Percentiles rank a stretch among this genome's conserved stretches.
phyloP scores from a whole-genome alignment of 2,329 filamentous ascomycete species.

The Pestalotiopsis sp. region DNA sequence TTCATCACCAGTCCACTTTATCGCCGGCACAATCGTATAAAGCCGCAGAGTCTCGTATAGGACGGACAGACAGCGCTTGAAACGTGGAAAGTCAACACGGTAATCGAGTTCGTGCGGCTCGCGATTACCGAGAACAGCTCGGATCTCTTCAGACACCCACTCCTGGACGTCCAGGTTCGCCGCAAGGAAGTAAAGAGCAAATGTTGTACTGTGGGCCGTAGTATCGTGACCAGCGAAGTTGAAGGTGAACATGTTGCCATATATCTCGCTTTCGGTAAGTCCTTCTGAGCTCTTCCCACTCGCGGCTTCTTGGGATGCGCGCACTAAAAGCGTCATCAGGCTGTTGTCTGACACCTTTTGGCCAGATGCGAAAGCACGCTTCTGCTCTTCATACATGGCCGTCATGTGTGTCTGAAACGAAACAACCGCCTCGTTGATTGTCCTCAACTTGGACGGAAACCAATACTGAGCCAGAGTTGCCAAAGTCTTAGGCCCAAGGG shows the following conservation, averaged over 20 bases:
- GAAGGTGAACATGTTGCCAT: constrained; percentile 30
- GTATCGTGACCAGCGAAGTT: constrained; percentile 34
- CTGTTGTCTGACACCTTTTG: constrained; percentile 16
- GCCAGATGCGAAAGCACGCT: constrained; percentile 21
- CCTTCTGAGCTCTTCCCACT: constrained; percentile 16
- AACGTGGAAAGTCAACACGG: constrained; percentile 19
- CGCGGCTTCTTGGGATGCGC: constrained; percentile 17
- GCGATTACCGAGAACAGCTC: constrained; percentile 10
- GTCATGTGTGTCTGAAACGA: constrained; percentile 33
- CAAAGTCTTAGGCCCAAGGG: constrained; percentile 16
- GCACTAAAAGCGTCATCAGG: constrained; percentile 8
- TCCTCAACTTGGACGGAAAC: constrained; percentile 22
- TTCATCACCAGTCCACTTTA: constrained; percentile 1
- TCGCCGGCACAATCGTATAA: neutral
- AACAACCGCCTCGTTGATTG: constrained; percentile 24
- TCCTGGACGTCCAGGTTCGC: constrained; percentile 22
- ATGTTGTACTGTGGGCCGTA: constrained; percentile 25
- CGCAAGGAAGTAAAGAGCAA: constrained; percentile 22
- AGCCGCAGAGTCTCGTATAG: constrained; percentile 17
- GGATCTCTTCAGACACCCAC: constrained; percentile 17
- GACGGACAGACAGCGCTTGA: constrained; percentile 25
- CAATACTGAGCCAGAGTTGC: constrained; percentile 15
- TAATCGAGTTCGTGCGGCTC: constrained; percentile 9
- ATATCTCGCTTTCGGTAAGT: constrained; percentile 17
- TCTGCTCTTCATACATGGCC: constrained; percentile 31